Evolutionary conservation across 371 early-diverging fungal genomes (phyloP).

Genomic region (Rhizopus microsporus): DNA sequence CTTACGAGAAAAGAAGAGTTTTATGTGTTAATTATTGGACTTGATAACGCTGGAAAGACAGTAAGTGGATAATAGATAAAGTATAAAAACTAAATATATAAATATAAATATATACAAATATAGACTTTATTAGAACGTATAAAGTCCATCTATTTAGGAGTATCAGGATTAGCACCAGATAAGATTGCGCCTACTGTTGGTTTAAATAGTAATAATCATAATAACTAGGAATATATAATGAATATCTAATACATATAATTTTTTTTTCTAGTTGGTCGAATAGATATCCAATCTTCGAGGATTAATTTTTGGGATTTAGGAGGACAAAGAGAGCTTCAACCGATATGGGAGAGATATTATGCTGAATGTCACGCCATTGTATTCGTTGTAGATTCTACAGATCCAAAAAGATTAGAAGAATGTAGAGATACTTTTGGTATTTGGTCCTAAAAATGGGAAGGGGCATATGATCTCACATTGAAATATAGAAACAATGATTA

Average conservation of each 20-base stretch:
- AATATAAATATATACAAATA: slow-evolving; percentile 8
- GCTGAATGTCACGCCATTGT: slow-evolving; percentile 91
- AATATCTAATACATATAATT: not conserved
- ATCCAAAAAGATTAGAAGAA: slow-evolving; percentile 79
- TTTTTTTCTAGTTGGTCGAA: slow-evolving; percentile 69
- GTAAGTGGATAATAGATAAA: slow-evolving; percentile 41
- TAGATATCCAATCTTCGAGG: slow-evolving; percentile 64
- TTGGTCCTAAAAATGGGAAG: not conserved
- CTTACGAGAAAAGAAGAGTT: slow-evolving; percentile 88
- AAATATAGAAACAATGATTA: slow-evolving; percentile 67
- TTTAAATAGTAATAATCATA: slow-evolving; percentile 84
- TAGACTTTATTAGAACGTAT: slow-evolving; percentile 31
- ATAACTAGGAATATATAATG: not conserved
- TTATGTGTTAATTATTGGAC: slow-evolving; percentile 91
- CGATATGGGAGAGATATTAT: slow-evolving; percentile 94
- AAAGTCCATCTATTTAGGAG: slow-evolving; percentile 28
- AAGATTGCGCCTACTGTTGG: slow-evolving; percentile 95
- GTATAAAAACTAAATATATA: not conserved
- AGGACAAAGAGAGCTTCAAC: slow-evolving; percentile 85
- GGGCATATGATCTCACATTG: not conserved
- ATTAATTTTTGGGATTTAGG: slow-evolving; percentile 96
- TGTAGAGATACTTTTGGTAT: slow-evolving; percentile 80
- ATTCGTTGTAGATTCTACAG: slow-evolving; percentile 91
- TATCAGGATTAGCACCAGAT: slow-evolving; percentile 77
- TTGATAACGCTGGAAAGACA: slow-evolving; percentile 97